Evolutionary conservation across 371 early-diverging fungal species (phyloP).

Genomic region (Amoeboaphelidium protococcarum): DNA sequence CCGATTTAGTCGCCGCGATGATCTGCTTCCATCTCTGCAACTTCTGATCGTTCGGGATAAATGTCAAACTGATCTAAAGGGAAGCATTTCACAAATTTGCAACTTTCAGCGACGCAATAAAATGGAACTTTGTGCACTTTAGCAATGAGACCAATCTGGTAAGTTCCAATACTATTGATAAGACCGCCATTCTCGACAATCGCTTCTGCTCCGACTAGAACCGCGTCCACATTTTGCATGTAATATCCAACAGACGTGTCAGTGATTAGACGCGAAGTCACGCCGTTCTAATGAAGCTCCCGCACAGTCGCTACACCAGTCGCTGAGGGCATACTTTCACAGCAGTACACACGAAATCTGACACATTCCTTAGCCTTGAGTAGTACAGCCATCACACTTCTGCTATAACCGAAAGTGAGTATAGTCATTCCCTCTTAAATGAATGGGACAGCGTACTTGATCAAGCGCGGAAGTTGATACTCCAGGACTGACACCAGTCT

Average conservation of each 20-base stretch:
- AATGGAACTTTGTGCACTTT: conserved; percentile 77
- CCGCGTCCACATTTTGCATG: conserved; percentile 66
- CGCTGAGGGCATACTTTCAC: conserved; percentile 10
- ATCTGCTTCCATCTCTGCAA: not conserved
- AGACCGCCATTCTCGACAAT: conserved; percentile 91
- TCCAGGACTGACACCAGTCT: no score
- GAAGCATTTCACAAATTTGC: conserved; percentile 78
- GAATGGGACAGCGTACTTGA: not conserved
- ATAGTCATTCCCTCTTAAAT: conserved; percentile 19
- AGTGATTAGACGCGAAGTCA: conserved; percentile 59
- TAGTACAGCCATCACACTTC: conserved; percentile 64
- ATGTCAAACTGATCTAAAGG: conserved; percentile 63
- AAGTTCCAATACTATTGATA: conserved; percentile 76
- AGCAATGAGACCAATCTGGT: conserved; percentile 78
- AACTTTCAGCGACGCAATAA: conserved; percentile 81
- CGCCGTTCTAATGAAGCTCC: conserved; percentile 38
- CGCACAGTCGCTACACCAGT: conserved; percentile 22
- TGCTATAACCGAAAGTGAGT: conserved; percentile 80
- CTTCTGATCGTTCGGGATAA: conserved; percentile 5
- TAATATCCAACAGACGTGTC: conserved; percentile 81
- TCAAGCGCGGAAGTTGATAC: no score
- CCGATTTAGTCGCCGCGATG: no score
- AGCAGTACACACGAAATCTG: conserved; percentile 33
- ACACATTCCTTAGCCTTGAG: conserved; percentile 47
- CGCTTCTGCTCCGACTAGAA: conserved; percentile 89